phyloP scores from a whole-genome alignment of 441 rosid genomes.

The Eutrema salsugineum region DNA sequence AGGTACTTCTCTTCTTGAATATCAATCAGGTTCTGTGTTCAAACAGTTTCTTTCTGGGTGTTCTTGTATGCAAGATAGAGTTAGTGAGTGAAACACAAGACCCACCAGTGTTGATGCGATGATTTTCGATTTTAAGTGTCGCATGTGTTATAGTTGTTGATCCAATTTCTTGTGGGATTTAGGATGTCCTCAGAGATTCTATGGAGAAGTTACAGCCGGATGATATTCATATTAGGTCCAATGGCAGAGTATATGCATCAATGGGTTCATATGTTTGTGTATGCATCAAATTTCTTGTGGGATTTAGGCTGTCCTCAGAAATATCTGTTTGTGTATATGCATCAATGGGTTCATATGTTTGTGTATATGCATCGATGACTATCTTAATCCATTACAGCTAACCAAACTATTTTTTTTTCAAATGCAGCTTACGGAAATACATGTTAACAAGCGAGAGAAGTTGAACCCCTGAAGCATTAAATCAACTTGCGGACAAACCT shows the following conservation, averaged over 20 bases:
- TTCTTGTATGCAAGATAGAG: not conserved
- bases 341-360: too few species aligned
- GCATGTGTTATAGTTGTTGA: not conserved
- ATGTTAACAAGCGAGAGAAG: too few species aligned
- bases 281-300: constrained; percentile 9
- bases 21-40: not conserved
- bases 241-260: constrained; percentile 89
- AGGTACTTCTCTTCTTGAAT: not conserved
- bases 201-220: constrained; percentile 73
- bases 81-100: not conserved
- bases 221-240: constrained; percentile 78
- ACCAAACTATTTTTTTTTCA: too few species aligned
- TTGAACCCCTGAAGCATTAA: too few species aligned
- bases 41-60: not conserved
- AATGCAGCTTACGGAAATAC: too few species aligned
- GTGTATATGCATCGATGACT: too few species aligned
- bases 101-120: not conserved
- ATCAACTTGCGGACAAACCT: too few species aligned
- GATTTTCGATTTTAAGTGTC: not conserved
- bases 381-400: too few species aligned
- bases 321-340: too few species aligned
- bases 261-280: too few species aligned
- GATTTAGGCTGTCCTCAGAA: constrained; percentile 75
- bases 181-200: constrained; percentile 86
- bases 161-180: constrained; percentile 17